Evolutionary conservation across 345 rosid genomes (phyloP), one percentile per base, ranked within the genome.

Genomic region (Rhizophora mangle): DNA sequence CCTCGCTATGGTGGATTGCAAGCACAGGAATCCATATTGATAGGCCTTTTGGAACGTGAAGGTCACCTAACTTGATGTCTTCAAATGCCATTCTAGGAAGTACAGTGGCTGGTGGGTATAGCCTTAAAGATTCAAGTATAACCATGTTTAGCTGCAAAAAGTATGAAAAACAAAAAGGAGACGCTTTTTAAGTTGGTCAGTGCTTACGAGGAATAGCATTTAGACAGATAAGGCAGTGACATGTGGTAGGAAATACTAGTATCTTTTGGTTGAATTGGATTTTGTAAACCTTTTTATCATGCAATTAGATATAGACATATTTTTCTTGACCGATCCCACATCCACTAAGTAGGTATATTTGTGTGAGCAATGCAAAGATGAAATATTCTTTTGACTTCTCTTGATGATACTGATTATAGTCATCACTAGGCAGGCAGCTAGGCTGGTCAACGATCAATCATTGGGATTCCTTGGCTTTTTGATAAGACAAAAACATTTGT

Each of bases 21-120:
- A 95, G 83, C 21, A 90, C 94, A 15, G 99, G 99, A 58, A 95
- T 89, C 99, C 99, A 95, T 20, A 95, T 81, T 13, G 98, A 85
- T 46, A 95, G 84, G 1, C 99, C 99, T 80, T 90, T 95, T 0
- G 99, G 98, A 63, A 95, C 84, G 49, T 73, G 71, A 31, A 95
- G 79, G 71, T 92, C 96, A 0, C 98, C 97, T 0, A 95, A 79
- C 69, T 82, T 87, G 30, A 95, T 80, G 74, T 95, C 91, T 74
- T 90, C 92, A 58, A 95, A 92, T 2, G 99, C 97, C 96, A 90
- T 90, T 67, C 99, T 82, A 4, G 99, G 98, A 27, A 95, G 81
- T 20, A 95, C 79, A 0, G 96, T 83, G 0, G 97, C 99, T 8
- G 99, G 98, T 15, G 99, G 99, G 52, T 95, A 95, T 2, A 95